Conservation (phyloP, 164 flowering plant genomes). For the Berberis vulgaris region DNA sequence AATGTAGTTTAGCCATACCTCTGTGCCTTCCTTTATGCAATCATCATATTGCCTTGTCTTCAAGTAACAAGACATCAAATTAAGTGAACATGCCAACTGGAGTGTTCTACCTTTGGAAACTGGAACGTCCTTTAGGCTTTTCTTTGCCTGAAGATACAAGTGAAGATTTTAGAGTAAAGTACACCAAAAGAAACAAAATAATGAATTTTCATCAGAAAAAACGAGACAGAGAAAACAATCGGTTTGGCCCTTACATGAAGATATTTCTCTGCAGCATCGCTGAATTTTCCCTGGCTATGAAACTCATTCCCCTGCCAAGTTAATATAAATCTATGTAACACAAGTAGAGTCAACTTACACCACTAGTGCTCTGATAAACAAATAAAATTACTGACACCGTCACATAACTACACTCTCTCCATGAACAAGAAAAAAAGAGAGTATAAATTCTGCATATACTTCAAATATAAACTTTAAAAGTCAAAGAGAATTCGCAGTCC, state of each 20-base stretch:
- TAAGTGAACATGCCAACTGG: slow-evolving; percentile 78
- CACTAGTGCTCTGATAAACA: no score
- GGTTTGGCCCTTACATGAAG: slow-evolving; percentile 43
- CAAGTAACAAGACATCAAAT: slow-evolving; percentile 93
- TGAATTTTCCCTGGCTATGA: slow-evolving; percentile 65
- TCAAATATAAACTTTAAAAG: no score
- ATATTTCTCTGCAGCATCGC: slow-evolving; percentile 69
- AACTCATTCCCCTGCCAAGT: slow-evolving; percentile 77
- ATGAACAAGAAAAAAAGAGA: no score
- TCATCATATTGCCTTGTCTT: slow-evolving; percentile 75
- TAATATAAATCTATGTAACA: not conserved
- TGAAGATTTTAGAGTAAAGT: not conserved
- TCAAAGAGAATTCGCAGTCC: no score
- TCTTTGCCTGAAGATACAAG: slow-evolving; percentile 55
- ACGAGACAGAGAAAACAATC: not conserved
- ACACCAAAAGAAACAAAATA: not conserved
- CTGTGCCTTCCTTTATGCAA: slow-evolving; percentile 82
- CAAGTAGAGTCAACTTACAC: no score
- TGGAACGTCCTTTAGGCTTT: slow-evolving; percentile 50
- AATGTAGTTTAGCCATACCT: slow-evolving; percentile 39
- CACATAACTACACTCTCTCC: no score
- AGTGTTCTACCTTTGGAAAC: slow-evolving; percentile 45
- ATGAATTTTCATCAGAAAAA: not conserved
- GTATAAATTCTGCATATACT: no score
- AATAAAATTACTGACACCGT: no score